Base-by-base conservation (phyloP, 2,329 filamentous ascomycete species). In the Microdochium nivale region DNA sequence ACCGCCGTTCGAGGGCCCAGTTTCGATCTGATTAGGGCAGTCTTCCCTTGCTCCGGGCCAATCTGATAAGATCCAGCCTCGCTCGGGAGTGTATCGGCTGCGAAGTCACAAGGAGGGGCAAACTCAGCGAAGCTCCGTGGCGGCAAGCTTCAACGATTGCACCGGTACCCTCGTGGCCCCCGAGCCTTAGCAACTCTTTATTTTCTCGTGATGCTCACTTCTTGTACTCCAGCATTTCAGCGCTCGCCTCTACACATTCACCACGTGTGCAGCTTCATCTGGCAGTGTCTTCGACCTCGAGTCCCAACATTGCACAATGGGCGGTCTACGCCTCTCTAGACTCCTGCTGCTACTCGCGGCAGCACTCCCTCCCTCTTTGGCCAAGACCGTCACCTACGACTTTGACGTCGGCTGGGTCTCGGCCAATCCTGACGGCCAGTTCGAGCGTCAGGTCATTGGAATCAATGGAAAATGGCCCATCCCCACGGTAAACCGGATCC, bases 401-500 rank as follows among this genome's bases (percentile, higher is more conserved):
- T 89, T 86, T 70, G 81, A 84, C 59, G 74, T 89, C 56, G 79
- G 77, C 53, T 90, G 87, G 87, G 81, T 88, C 10, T 78, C 69
- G 43, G 80, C 84, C 33, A 86, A 87, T 59, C 88, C 88, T 0
- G 88, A 92, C 69, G 84, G 83, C 23, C 40, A 44, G 21, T 76
- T 77, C 54, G 73, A 79, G 37, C 77, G 87, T 30, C 76, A 81
- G 16, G 79, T 80, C 3, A 88, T 92, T 62, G 87, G 86, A 46
- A 86, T 94, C 70, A 92, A 94, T 60, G 80, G 80, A 3, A 66
- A 84, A 69, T 90, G 87, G 85, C 88, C 88, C 2, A 77, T 87
- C 49, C 88, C 88, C 1, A 67, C 69, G 25, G n/a, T n/a, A n/a
- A n/a, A n/a, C n/a, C n/a, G n/a, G n/a, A n/a, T n/a, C n/a, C n/a